Evolutionary conservation across 495 filamentous ascomycete species (phyloP), one percentile per base, ranked within the genome.

Genomic region (Hypoxylon lienhwacheense): DNA sequence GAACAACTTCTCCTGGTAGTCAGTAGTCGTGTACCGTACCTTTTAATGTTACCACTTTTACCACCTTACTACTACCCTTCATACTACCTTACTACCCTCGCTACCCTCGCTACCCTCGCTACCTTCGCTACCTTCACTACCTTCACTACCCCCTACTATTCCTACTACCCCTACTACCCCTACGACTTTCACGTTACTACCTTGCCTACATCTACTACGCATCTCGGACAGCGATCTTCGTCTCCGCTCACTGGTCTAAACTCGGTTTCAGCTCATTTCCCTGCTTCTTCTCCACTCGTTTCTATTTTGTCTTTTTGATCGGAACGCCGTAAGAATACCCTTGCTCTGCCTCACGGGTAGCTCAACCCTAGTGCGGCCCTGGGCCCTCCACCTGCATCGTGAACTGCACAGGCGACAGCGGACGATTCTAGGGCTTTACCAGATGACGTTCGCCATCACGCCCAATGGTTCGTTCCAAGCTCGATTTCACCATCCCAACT

Each of bases 261-360:
- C 39, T 45, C 50, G 21, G 21, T 37, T 25, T 46, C 26, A 41
- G 40, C 55, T 47, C 17, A 53, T 53, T 52, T 47, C 20, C 21
- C 39, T n/a, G n/a, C 46, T 52, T 51, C 40, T 31, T 49, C 50
- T 41, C 50, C 33, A 50, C 51, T 40, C 40, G 57, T 46, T 50
- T 45, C 33, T 61, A 49, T 52, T 55, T 55, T 55, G 39, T 35
- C 47, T 31, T 47, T 34, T 43, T 47, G 22, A 61, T 55, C 51
- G 51, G 41, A 43, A 52, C 51, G 57, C 34, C 57, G 47, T 47
- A 55, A n/a, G n/a, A n/a, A 47, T 14, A 47, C 43, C 58, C 58
- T 47, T 61, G 58, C 43, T 12, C 21, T 36, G 28, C 37, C 16
- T n/a, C 19, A 52, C 47, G 41, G 52, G 58, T 55, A 55, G 16